Evolutionary conservation across 805 yeast species (phyloP), one percentile per base, ranked within the genome.

Genomic region (Nakazawaea wickerhamii): DNA sequence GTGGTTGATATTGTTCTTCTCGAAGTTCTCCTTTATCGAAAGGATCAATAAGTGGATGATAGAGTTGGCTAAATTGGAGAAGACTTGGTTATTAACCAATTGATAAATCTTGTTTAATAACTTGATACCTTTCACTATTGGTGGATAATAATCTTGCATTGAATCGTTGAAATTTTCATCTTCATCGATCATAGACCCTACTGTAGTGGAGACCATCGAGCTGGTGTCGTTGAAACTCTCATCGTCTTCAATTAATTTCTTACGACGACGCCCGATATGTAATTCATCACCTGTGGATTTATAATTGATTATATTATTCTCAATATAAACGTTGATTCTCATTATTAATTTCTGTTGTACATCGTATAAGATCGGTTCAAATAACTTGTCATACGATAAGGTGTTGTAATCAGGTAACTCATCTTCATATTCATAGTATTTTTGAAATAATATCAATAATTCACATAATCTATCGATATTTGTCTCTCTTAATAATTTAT

Each of bases 21-120:
- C 63, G 49, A 72, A 72, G 10, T 84, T 82, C 13, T 65, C 61
- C 43, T 74, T 73, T 51, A 88, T 61, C 5, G 93, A 77, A 13
- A 64, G 54, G 28, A 88, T 74, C 52, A 93, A 81, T 34, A 83
- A 74, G 55, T 86, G 96, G 4, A 91, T 84, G 40, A 88, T 80
- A 44, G 84, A 78, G 58, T 88, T 95, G 0, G 96, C 95, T 49
- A 90, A 63, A 55, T 87, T 95, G 57, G 88, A 95, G 63, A 90
- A 91, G 2, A 88, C 84, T 10, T 73, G 64, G 2, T 90, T 79
- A 50, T 82, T 81, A 28, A 91, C 75, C 52, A 89, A 66, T 53
- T 86, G 95, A 55, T 87, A 86, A 18, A 90, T 82, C 55, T 79
- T 84, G 26, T 88, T 80, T 23, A 90, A 64, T 5, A 91, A 62